Base-by-base conservation (phyloP, 2,329 filamentous ascomycete genomes). In the Taxawa tesnikishii region DNA sequence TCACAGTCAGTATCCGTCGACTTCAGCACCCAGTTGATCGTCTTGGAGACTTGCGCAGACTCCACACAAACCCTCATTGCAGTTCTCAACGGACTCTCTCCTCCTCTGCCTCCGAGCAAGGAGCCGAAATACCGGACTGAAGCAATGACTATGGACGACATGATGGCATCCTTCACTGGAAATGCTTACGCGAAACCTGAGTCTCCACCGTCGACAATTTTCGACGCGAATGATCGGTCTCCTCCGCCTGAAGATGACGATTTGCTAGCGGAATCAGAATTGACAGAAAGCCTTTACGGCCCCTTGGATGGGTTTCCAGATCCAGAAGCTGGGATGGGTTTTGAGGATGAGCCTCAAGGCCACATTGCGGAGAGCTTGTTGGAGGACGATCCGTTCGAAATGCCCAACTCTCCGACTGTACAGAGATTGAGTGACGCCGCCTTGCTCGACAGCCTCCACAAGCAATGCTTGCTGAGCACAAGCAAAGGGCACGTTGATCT, bases 21-120 rank as follows among this genome's bases (percentile, higher is more conserved):
- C 41, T 62, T 96, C 28, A 75, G 75, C 38, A 87, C 94, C 47
- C 80, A 93, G 42, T 67, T 98, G 2, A 66, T 98, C 32, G 78
- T 98, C 19, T 61, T 98, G 5, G 90, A 98, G 55, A 92, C 87
- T 1, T 98, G 92, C 48, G 90, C 90, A 17, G 90, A 98, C 56
- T 98, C 90, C 2, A 96, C 85, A 0, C 85, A 94, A 53, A 98
- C 90, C 0, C 67, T 98, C 10, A 79, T 94, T 32, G 68, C 72
- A 2, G 69, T 93, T 26, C 60, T 87, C 11, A 83, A 81, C 46
- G 85, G 80, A 1, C 65, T 98, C 4, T 75, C 78, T 23, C 90
- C 88, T 4, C 88, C 90, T 1, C 77, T 75, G 6, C 79, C 85
- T 1, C 84, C 87, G 1, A 88, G 73, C 47, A 83, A 79, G 39